phyloP scores from a whole-genome alignment of 2,329 filamentous ascomycete species.

The Phaeoacremonium minimum region DNA sequence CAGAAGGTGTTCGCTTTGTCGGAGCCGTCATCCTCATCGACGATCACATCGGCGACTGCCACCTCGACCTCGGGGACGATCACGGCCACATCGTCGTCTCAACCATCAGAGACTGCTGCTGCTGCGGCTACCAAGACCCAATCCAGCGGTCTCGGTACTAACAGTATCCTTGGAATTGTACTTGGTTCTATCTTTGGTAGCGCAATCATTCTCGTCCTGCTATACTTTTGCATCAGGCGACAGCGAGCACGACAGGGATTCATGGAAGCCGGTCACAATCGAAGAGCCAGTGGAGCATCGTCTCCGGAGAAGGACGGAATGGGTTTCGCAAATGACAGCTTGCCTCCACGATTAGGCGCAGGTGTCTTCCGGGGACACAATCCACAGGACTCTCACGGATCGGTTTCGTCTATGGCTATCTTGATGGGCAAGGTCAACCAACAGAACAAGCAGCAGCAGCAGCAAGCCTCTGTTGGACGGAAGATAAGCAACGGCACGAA shows the following conservation, averaged over 20 bases:
- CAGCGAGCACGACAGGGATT: slow-evolving; percentile 52
- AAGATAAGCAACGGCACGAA: slow-evolving; percentile 51
- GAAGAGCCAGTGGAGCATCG: slow-evolving; percentile 35
- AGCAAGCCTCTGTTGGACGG: slow-evolving; percentile 11
- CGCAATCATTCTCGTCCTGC: slow-evolving; percentile 62
- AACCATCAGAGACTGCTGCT: slow-evolving; percentile 17
- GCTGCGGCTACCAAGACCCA: slow-evolving; percentile 14
- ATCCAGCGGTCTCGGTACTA: slow-evolving; percentile 25
- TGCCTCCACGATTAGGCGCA: slow-evolving; percentile 25
- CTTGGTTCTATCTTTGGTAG: slow-evolving; percentile 78
- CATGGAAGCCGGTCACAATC: slow-evolving; percentile 38
- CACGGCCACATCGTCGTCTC: slow-evolving; percentile 15
- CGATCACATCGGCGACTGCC: slow-evolving; percentile 13
- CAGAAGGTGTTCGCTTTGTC: slow-evolving; percentile 31
- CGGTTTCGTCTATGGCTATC: slow-evolving; percentile 61
- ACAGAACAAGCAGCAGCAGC: slow-evolving; percentile 45
- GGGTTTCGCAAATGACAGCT: slow-evolving; percentile 39
- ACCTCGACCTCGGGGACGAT: slow-evolving; percentile 25
- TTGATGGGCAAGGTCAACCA: slow-evolving; percentile 58
- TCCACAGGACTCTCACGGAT: slow-evolving; percentile 47
- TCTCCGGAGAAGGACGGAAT: slow-evolving; percentile 56
- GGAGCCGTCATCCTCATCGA: slow-evolving; percentile 23
- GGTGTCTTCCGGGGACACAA: slow-evolving; percentile 47
- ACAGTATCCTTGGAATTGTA: slow-evolving; percentile 72
- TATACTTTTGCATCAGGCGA: slow-evolving; percentile 66